Base-by-base conservation (phyloP, 2,329 filamentous ascomycete genomes). In the Mariannaea sp. region DNA sequence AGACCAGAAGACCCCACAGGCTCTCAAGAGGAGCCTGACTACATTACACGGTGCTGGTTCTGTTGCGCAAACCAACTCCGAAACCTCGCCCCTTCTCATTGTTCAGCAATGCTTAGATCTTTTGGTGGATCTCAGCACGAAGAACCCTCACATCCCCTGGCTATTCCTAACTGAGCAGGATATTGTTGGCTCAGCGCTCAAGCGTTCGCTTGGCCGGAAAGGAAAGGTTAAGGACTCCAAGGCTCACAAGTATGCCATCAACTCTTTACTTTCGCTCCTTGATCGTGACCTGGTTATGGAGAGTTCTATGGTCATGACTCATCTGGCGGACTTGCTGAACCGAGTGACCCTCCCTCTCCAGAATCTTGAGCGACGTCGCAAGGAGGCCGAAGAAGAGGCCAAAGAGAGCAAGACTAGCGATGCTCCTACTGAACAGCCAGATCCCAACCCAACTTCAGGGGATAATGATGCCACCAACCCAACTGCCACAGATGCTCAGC, bases 121-220 rank as follows among this genome's bases (percentile, higher is more conserved):
- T 2, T 80, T 99, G 9, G 89, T 89, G 36, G 91, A 92, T 64
- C 80, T 99, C 17, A 91, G 89, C 12, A 84, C 87, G 57, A 89
- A 89, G 71, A 97, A 96, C 65, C 85, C 86, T 27, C 91, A 96
- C 66, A 88, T 97, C 45, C 85, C 92, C 29, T 90, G 88, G 58
- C 89, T 97, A 69, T 99, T 99, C 80, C 75, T 99, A 51, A 95
- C 90, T 0, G 94, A 99, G 71, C 92, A 97, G 66, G 94, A 99
- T 67, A 74, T 77, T 7, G 86, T 88, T 19, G 81, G 83, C 7
- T 85, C 86, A 32, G 85, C 88, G 16, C 80, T 93, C 47, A 97
- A 96, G 77, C 82, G 88, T 33, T 87, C 83, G 55, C 73, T 85
- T 16, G 88, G 85, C 65, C 87, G 88, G 59, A 97, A 97, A 75